Conservation (phyloP, 768 basidiomycete species). For the Filobasidium floriforme region DNA sequence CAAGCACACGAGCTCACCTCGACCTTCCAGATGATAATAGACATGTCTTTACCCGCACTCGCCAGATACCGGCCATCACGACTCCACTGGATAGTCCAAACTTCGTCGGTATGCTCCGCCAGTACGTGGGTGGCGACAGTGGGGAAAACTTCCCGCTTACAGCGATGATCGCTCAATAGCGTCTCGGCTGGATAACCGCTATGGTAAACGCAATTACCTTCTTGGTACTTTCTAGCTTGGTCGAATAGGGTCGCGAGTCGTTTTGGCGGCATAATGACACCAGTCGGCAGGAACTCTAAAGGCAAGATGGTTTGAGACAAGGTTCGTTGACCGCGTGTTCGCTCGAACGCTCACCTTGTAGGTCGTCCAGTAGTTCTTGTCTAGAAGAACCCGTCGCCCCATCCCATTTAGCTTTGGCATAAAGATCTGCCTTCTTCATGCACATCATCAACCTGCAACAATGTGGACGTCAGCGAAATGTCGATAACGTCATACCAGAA, state of each 20-base stretch:
- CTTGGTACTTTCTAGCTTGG: conserved; percentile 75
- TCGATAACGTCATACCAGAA: background rate
- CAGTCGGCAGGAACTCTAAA: conserved; percentile 80
- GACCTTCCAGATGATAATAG: conserved; percentile 81
- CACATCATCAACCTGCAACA: conserved; percentile 69
- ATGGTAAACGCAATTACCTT: conserved; percentile 76
- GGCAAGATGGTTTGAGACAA: background rate
- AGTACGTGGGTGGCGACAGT: conserved; percentile 74
- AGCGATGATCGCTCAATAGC: conserved; percentile 79
- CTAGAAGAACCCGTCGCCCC: conserved; percentile 76
- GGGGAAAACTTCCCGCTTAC: conserved; percentile 72
- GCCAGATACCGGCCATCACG: conserved; percentile 77
- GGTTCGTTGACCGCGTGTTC: too few species aligned
- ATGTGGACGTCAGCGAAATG: background rate
- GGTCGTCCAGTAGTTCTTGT: conserved; percentile 60
- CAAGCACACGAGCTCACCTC: conserved; percentile 24
- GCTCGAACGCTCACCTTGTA: conserved; percentile 59
- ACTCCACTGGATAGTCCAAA: conserved; percentile 95
- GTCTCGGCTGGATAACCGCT: conserved; percentile 60
- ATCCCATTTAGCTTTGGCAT: conserved; percentile 76
- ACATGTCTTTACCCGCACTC: conserved; percentile 77
- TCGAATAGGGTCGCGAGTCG: conserved; percentile 76
- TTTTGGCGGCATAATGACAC: conserved; percentile 84
- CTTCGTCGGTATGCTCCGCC: conserved; percentile 80
- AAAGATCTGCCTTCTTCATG: conserved; percentile 70